Conservation (phyloP, 176 grass and related monocot genomes). For the Hordeum vulgare region DNA sequence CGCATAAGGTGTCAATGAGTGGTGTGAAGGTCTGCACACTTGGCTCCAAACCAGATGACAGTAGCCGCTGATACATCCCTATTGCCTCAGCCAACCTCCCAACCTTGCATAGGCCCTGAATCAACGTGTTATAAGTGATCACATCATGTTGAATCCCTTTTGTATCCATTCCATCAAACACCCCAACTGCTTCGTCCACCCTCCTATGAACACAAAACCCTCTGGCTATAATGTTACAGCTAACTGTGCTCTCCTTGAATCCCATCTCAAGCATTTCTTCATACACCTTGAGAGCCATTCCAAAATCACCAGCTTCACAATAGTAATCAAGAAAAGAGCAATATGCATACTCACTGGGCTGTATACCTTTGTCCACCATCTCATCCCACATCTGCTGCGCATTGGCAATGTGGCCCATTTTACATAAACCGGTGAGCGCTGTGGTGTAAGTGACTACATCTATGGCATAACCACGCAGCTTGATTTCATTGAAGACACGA, state of each 20-base stretch:
- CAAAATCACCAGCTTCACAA: conserved; percentile 52
- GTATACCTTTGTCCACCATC: conserved; percentile 53
- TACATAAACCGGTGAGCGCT: conserved; percentile 49
- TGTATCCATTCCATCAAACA: conserved; percentile 57
- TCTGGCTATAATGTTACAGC: conserved; percentile 47
- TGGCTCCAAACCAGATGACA: conserved; percentile 52
- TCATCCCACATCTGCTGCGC: conserved; percentile 48
- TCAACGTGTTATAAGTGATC: conserved; percentile 66
- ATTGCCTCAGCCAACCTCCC: conserved; percentile 36
- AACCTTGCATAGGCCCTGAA: conserved; percentile 61
- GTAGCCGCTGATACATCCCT: conserved; percentile 31
- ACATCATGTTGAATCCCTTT: conserved; percentile 55
- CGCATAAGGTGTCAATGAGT: conserved; percentile 48
- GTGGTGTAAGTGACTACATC: conserved; percentile 44
- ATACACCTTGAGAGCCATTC: conserved; percentile 47
- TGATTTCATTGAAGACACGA: conserved; percentile 62
- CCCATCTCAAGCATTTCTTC: conserved; percentile 65
- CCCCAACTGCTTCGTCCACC: conserved; percentile 36
- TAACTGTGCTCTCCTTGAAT: conserved; percentile 51
- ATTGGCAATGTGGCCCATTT: conserved; percentile 26
- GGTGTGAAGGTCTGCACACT: conserved; percentile 48
- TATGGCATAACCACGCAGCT: conserved; percentile 57
- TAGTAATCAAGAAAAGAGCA: conserved; percentile 36
- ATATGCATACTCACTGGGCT: conserved; percentile 61
- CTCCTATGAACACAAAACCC: conserved; percentile 48